Conservation (phyloP, 768 basidiomycete genomes). For the Xerocomellus intermedius region DNA sequence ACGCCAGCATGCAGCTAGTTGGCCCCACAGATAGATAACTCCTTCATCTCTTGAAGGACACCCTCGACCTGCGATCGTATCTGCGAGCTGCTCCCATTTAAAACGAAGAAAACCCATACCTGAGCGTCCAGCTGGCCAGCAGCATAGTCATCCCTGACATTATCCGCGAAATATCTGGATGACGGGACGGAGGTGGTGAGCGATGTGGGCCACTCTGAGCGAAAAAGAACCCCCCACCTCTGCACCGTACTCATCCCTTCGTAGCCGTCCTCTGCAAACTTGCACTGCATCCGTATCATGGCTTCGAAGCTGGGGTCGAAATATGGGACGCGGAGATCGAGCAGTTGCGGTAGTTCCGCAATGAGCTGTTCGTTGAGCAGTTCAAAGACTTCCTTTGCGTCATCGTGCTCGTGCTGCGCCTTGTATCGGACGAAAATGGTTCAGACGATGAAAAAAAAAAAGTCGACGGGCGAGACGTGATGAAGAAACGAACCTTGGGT, state of each 20-base stretch:
- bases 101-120: conserved; percentile 38
- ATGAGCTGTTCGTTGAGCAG: conserved; percentile 91
- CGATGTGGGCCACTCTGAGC: neutral
- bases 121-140: conserved; percentile 95
- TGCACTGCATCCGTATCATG: conserved; percentile 97
- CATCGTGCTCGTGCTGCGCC: conserved; percentile 96
- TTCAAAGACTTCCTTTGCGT: conserved; percentile 91
- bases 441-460: neutral
- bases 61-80: conserved; percentile 71
- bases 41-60: conserved; percentile 96
- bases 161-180: conserved; percentile 81
- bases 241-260: conserved; percentile 96
- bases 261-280: conserved; percentile 98
- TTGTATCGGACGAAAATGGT: neutral
- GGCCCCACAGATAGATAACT: conserved; percentile 88
- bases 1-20: conserved; percentile 19
- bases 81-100: neutral
- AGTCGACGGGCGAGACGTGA: neutral
- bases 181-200: neutral
- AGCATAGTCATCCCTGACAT: conserved; percentile 93
- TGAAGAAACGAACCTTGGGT: conserved; percentile 55
- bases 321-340: conserved; percentile 95
- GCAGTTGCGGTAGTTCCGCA: conserved; percentile 83
- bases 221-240: conserved; percentile 43
- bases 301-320: conserved; percentile 99